These are phyloP conservation scores for Aspergillus kassunensis DNA, from an alignment of 495 filamentous ascomycete genomes.

Conservation along the genomic window DNA sequence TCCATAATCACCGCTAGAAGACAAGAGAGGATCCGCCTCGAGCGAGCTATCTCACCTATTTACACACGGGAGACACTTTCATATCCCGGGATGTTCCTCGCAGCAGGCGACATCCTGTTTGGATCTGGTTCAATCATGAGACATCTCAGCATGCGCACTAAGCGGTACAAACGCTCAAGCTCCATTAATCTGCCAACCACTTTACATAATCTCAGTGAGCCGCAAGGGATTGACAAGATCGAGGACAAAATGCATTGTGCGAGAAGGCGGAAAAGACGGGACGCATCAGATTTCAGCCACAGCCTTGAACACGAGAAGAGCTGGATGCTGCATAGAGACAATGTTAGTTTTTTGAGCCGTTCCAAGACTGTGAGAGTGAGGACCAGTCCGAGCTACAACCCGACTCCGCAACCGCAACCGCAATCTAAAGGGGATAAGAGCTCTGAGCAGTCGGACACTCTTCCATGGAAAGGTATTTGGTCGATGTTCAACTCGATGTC, in stretches of 20 bases:
- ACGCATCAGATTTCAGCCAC: not conserved
- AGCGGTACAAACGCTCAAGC: slow-evolving; percentile 30
- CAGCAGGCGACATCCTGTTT: slow-evolving; percentile 54
- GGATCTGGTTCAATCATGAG: slow-evolving; percentile 75
- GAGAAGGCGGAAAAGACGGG: not conserved
- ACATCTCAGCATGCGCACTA: slow-evolving; percentile 57
- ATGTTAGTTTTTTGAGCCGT: slow-evolving; percentile 1
- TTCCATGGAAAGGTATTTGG: slow-evolving; percentile 14
- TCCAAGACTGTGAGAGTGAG: slow-evolving; percentile 13
- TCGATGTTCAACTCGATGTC: slow-evolving; percentile 23
- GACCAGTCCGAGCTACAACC: not conserved
- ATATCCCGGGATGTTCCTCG: slow-evolving; percentile 76
- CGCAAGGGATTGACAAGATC: slow-evolving; percentile 12
- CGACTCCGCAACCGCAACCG: not conserved
- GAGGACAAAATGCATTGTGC: slow-evolving; percentile 4
- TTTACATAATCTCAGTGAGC: slow-evolving; percentile 13
- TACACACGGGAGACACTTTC: slow-evolving; percentile 83
- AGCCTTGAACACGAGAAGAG: slow-evolving; percentile 2
- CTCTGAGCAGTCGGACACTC: slow-evolving; percentile 2
- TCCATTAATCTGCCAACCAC: slow-evolving; percentile 21
- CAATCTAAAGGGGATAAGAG: not conserved
- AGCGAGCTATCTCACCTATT: slow-evolving; percentile 68
- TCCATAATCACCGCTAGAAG: slow-evolving; percentile 56
- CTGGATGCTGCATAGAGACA: not conserved
- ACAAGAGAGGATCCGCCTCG: slow-evolving; percentile 71